Evolutionary conservation across 2,329 filamentous ascomycete species (phyloP).

Genomic region (Botrytis tulipae): DNA sequence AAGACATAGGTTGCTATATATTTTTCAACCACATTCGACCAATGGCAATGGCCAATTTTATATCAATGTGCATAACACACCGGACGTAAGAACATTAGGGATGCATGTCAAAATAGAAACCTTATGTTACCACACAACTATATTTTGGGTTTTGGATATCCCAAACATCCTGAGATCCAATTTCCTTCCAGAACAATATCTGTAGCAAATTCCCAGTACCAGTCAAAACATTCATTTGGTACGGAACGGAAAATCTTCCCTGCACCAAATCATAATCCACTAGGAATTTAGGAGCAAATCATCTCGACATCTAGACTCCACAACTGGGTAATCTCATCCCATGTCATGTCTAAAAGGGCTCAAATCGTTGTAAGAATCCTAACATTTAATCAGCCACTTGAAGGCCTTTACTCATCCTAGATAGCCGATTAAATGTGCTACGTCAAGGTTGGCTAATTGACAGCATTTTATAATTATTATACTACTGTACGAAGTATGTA

Average conservation of each 20-base stretch:
- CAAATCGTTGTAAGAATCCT: neutral
- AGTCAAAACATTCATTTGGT: neutral
- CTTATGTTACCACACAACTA: neutral
- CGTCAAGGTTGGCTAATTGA: neutral
- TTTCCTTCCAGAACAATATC: neutral
- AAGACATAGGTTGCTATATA: neutral
- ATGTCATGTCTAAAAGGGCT: conserved; percentile 3
- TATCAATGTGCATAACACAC: neutral
- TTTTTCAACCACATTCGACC: neutral
- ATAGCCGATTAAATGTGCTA: neutral
- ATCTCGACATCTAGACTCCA: neutral
- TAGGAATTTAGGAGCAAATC: neutral
- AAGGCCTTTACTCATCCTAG: conserved; percentile 4
- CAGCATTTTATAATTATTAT: neutral
- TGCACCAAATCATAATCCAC: neutral
- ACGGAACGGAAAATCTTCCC: conserved; percentile 9
- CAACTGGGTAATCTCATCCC: conserved; percentile 2
- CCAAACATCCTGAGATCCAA: neutral
- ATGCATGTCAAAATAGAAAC: neutral
- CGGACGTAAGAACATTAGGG: neutral
- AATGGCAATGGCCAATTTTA: neutral
- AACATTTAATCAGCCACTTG: neutral
- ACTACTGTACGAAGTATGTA: neutral
- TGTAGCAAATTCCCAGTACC: neutral
- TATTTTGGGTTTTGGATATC: neutral